Percentiles rank a stretch among this genome's conserved stretches.
These are phyloP conservation scores for Bipolaris zeicola DNA, from an alignment of 2,329 filamentous ascomycete species.

Conservation along the genomic window DNA sequence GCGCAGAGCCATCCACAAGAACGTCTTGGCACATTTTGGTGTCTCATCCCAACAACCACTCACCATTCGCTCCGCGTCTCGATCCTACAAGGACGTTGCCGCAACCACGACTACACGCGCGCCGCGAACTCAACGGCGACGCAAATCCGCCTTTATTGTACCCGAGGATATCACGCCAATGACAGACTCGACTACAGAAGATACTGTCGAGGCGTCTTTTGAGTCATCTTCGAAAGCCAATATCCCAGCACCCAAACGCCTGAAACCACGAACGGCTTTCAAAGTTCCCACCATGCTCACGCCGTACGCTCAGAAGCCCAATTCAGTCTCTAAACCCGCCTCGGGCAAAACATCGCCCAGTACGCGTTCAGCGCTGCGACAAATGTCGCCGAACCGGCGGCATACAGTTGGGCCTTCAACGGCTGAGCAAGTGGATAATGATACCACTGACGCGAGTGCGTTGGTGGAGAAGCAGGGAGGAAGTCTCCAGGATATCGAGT, in stretches of 20 bases:
- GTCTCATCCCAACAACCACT: conserved; percentile 19
- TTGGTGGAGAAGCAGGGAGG: conserved; percentile 20
- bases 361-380: conserved; percentile 37
- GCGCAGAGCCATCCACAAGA: conserved; percentile 30
- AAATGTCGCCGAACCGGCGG: conserved; percentile 43
- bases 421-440: conserved; percentile 22
- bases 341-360: conserved; percentile 26
- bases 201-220: conserved; percentile 30
- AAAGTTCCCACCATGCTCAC: conserved; percentile 39
- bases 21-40: conserved; percentile 35
- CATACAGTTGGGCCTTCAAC: conserved; percentile 36
- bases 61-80: conserved; percentile 16
- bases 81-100: conserved; percentile 16
- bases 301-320: conserved; percentile 29
- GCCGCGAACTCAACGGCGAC: conserved; percentile 29
- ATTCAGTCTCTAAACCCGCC: conserved; percentile 13
- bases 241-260: conserved; percentile 51
- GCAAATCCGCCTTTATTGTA: conserved; percentile 25
- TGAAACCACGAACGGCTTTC: conserved; percentile 42
- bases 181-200: conserved; percentile 24
- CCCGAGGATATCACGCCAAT: conserved; percentile 13
- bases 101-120: conserved; percentile 18
- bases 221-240: conserved; percentile 24
- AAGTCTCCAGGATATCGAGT: conserved; percentile 26
- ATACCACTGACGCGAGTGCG: conserved; percentile 1